A percentile compares a stretch with the other conserved stretches of the same genome.
These are phyloP conservation scores for Jatropha multifida DNA, from an alignment of 441 rosid genomes.

Conservation along the genomic window DNA sequence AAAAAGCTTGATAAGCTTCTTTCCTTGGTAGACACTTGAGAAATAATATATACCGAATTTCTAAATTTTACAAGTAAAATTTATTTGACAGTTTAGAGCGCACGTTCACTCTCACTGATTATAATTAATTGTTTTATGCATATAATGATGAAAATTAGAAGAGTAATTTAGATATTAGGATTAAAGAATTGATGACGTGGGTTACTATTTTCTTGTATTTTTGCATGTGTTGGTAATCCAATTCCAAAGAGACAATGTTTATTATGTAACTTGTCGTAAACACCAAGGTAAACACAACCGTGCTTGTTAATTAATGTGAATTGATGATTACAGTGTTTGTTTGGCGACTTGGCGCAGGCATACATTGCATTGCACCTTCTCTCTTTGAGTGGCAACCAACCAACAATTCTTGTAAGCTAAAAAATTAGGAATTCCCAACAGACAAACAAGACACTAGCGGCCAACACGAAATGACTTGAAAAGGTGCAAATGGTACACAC, in stretches of 20 bases:
- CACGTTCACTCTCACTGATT: too few species aligned
- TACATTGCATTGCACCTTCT: neutral
- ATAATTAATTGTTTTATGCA: too few species aligned
- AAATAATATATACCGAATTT: too few species aligned
- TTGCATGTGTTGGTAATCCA: neutral
- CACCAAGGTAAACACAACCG: neutral
- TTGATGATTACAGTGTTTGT: too few species aligned
- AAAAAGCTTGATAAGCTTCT: too few species aligned
- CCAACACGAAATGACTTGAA: neutral
- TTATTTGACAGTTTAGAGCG: too few species aligned
- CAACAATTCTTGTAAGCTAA: neutral
- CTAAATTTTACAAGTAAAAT: too few species aligned
- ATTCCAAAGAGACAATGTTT: neutral
- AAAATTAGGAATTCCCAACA: neutral
- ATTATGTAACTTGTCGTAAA: constrained; percentile 10
- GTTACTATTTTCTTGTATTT: neutral
- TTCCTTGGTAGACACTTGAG: too few species aligned
- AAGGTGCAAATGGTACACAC: neutral
- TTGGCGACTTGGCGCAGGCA: neutral
- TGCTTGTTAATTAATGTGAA: too few species aligned
- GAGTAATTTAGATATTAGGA: too few species aligned
- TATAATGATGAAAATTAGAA: too few species aligned
- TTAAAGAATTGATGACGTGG: neutral
- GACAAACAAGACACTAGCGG: neutral
- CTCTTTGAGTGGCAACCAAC: neutral